phyloP scores from a whole-genome alignment of 2,329 filamentous ascomycete species.

The Zarea fungicola region DNA sequence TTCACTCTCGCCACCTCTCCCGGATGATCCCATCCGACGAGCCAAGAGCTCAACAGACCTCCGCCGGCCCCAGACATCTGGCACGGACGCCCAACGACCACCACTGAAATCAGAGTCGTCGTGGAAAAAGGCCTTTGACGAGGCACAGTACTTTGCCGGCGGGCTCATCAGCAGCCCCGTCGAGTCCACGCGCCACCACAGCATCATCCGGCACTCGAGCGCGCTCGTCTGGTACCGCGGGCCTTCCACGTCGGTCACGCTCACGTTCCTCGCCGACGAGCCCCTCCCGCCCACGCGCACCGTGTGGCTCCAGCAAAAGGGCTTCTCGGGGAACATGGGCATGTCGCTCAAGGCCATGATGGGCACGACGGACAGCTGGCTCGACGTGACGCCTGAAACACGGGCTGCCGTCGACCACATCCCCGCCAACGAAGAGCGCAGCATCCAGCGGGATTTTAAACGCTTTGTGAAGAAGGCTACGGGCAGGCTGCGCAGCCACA shows the following conservation, averaged over 20 bases:
- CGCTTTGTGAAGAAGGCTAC: constrained; percentile 56
- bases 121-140: constrained; percentile 47
- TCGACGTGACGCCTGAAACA: constrained; percentile 60
- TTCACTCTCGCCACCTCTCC: background rate
- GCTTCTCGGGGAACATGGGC: constrained; percentile 62
- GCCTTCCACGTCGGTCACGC: constrained; percentile 54
- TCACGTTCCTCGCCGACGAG: constrained; percentile 58
- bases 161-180: constrained; percentile 58
- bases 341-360: constrained; percentile 61
- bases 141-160: constrained; percentile 60
- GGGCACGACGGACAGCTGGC: constrained; percentile 54
- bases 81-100: background rate
- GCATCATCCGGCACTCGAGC: constrained; percentile 61
- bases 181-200: constrained; percentile 61
- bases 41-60: constrained; percentile 28
- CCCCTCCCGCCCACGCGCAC: constrained; percentile 53
- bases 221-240: constrained; percentile 63
- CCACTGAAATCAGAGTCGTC: constrained; percentile 23
- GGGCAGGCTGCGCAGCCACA: constrained; percentile 41
- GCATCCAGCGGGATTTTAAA: constrained; percentile 61
- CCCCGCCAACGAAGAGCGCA: constrained; percentile 53
- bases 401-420: constrained; percentile 44
- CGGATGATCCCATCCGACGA: constrained; percentile 18
- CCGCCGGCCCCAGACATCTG: background rate
- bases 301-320: constrained; percentile 64